Percentiles rank a stretch among this genome's conserved stretches.
These are phyloP conservation scores for Rugonectria rugulosa DNA, from an alignment of 2,329 filamentous ascomycete genomes.

Conservation along the genomic window DNA sequence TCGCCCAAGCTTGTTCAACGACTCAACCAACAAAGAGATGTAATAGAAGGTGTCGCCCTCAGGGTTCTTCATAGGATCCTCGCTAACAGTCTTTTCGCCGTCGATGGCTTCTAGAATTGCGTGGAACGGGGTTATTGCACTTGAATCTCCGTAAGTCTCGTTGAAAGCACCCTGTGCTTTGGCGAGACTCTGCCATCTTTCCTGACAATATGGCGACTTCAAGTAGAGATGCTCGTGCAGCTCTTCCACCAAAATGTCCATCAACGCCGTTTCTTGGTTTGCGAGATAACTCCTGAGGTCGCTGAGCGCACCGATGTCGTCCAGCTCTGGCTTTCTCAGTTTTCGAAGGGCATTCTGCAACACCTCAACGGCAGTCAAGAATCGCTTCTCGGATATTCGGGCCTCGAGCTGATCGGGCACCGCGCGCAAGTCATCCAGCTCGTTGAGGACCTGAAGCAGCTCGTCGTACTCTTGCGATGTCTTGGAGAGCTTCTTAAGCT, in stretches of 20 bases:
- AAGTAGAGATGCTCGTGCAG: conserved; percentile 96
- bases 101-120: conserved; percentile 68
- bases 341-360: conserved; percentile 86
- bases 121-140: conserved; percentile 62
- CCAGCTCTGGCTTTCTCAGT: conserved; percentile 86
- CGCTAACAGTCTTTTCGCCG: conserved; percentile 69
- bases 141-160: conserved; percentile 57
- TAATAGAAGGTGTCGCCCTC: conserved; percentile 97
- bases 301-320: conserved; percentile 86
- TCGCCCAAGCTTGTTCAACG: conserved; percentile 86
- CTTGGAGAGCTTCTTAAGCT: conserved; percentile 87
- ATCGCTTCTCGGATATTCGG: conserved; percentile 94
- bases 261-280: conserved; percentile 90
- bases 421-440: conserved; percentile 86
- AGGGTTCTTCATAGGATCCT: conserved; percentile 92
- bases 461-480: conserved; percentile 91
- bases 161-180: conserved; percentile 67
- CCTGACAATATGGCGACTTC: conserved; percentile 96
- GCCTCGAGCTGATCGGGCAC: conserved; percentile 94
- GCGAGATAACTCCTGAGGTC: conserved; percentile 88
- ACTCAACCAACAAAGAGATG: conserved; percentile 84
- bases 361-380: conserved; percentile 90
- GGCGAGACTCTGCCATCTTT: conserved; percentile 87
- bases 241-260: conserved; percentile 96
- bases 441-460: conserved; percentile 81